Percentiles rank a stretch among this genome's conserved stretches.
These are phyloP conservation scores for Postia placenta DNA, from an alignment of 768 basidiomycete species.

Conservation along the genomic window DNA sequence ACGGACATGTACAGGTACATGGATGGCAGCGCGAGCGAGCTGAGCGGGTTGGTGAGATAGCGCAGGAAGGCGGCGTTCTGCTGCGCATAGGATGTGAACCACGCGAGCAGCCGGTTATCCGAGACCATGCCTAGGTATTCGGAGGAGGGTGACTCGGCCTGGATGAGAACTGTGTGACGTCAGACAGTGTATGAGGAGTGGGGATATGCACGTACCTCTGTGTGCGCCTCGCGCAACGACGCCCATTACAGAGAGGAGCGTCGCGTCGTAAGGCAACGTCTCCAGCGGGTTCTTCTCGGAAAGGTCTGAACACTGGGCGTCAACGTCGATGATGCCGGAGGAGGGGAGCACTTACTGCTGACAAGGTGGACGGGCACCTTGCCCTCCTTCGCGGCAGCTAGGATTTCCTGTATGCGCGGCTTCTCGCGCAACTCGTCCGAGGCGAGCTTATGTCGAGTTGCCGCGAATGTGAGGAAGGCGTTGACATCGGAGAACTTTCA, in stretches of 20 bases:
- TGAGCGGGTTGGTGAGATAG: conserved; percentile 50
- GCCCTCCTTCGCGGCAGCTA: conserved; percentile 69
- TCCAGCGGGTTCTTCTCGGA: conserved; percentile 83
- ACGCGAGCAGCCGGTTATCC: conserved; percentile 63
- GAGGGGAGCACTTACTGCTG: conserved; percentile 54
- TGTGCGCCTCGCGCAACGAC: conserved; percentile 70
- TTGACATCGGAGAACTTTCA: conserved; percentile 78
- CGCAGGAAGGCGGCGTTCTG: conserved; percentile 37
- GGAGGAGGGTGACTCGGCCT: conserved; percentile 35
- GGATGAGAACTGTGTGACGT: conserved; percentile 46
- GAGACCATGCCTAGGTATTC: conserved; percentile 69
- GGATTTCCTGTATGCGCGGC: conserved; percentile 58
- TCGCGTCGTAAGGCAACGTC: conserved; percentile 55
- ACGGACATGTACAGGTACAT: conserved; percentile 58
- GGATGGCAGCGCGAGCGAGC: conserved; percentile 55
- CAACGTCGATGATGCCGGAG: conserved; percentile 5
- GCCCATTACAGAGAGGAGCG: conserved; percentile 53
- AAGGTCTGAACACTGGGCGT: conserved; percentile 45
- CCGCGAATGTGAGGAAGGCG: conserved; percentile 80
- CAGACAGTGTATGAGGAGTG: not conserved
- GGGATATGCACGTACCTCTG: conserved; percentile 38
- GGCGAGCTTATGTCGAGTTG: conserved; percentile 64
- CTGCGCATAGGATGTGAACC: conserved; percentile 55
- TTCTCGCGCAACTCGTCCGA: conserved; percentile 56
- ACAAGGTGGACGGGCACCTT: conserved; percentile 70